phyloP scores from a whole-genome alignment of 352 stramenopile species.

The Thraustochytrium sp. region DNA sequence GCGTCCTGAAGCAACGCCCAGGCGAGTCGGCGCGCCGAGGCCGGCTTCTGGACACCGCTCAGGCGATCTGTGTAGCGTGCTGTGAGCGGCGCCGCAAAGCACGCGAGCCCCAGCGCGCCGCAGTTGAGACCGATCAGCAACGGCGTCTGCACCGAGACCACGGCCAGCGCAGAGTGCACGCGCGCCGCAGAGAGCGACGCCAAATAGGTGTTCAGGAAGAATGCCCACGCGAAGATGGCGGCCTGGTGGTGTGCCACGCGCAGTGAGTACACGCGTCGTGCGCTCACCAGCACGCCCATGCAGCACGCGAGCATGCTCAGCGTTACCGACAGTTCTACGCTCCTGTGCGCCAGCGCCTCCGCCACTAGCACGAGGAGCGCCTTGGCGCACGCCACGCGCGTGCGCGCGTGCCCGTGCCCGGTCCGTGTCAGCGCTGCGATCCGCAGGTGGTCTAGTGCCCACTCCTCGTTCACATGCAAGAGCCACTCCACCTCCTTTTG shows the following conservation, averaged over 20 bases:
- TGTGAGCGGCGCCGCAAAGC: background rate
- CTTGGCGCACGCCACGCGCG: background rate
- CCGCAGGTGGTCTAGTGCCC: background rate
- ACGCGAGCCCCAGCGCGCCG: background rate
- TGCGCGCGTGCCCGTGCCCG: background rate
- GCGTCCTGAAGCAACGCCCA: background rate
- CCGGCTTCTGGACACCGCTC: too few relatives aligned
- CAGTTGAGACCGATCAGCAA: background rate
- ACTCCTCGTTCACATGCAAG: background rate
- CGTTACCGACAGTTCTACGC: background rate
- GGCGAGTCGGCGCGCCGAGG: background rate
- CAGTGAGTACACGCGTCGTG: background rate
- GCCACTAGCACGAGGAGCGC: background rate
- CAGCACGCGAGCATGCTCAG: background rate
- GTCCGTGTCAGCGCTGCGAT: background rate
- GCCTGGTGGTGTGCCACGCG: background rate
- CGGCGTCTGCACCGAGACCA: background rate
- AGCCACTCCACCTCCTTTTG: conserved; percentile 13
- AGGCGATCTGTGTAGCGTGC: background rate
- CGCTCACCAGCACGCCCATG: background rate
- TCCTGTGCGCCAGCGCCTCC: background rate
- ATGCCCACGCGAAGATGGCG: background rate
- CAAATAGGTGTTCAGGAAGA: background rate
- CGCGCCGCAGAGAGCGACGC: background rate
- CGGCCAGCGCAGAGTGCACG: background rate